phyloP scores from a whole-genome alignment of 75 land plant species.

The Sequoiadendron giganteum region DNA sequence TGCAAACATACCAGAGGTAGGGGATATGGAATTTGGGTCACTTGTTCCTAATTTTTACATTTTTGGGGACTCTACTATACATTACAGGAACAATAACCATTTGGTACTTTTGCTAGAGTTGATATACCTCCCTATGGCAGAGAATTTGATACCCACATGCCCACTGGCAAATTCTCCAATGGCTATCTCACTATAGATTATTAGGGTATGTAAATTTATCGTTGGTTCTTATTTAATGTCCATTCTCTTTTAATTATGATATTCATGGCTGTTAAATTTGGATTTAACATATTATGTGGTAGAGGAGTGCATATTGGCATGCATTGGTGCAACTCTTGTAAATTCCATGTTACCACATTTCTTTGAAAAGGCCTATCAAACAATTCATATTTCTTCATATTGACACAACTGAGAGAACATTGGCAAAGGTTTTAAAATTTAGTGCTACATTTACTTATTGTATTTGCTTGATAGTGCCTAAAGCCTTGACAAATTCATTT shows the following conservation, averaged over 20 bases:
- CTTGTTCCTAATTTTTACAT: conserved; percentile 54
- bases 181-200: conserved; percentile 60
- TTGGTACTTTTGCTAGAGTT: conserved; percentile 59
- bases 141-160: conserved; percentile 62
- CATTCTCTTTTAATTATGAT: not conserved
- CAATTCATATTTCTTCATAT: too few relatives aligned
- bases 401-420: too few relatives aligned
- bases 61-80: conserved; percentile 82
- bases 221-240: not conserved
- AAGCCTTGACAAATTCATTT: too few relatives aligned
- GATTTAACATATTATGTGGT: too few relatives aligned
- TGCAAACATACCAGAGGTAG: not conserved
- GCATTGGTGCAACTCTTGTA: too few relatives aligned
- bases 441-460: too few relatives aligned
- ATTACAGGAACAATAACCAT: conserved; percentile 64
- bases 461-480: too few relatives aligned
- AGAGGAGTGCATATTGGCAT: too few relatives aligned
- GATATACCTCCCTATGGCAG: conserved; percentile 63
- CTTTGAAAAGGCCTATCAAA: too few relatives aligned
- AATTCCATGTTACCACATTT: too few relatives aligned
- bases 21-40: not conserved
- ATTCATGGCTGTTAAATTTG: not conserved
- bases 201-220: conserved; percentile 37
- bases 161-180: conserved; percentile 73
- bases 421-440: too few relatives aligned